Base-by-base conservation (phyloP, 2,329 filamentous ascomycete genomes). In the Alternaria longipes region DNA sequence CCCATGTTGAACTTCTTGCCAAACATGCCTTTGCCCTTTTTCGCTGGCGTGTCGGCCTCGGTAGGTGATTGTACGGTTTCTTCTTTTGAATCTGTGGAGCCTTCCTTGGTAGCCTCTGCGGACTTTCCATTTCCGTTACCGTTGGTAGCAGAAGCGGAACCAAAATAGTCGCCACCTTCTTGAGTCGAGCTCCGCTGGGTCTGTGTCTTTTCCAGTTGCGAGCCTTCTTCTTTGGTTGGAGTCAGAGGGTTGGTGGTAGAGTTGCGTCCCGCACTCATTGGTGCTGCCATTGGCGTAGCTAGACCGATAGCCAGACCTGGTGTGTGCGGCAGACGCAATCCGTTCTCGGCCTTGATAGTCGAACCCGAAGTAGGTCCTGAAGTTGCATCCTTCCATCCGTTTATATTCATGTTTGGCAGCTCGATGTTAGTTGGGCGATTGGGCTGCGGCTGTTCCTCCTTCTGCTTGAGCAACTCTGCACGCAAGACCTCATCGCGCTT, bases 1-100 rank as follows among this genome's bases (percentile, higher is more conserved):
- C 90, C 89, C 82, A 86, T 87, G 49, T 91, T 89, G 78, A 97
- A 94, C 71, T 92, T 92, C 81, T 94, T 95, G 44, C 91, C 89
- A 75, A 97, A 96, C 6, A 92, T 82, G 52, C 83, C 81, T 56
- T 84, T 89, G 67, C 87, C 86, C 60, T 72, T 88, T 81, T 77
- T 90, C 3, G 72, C 67, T 11, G 73, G 72, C 1, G 75, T 74
- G 30, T 74, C 74, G 20, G 67, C 60, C 55, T 73, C 78, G 8
- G 59, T 88, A 81, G 56, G 84, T 80, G 77, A 79, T 4, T 73
- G 64, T 9, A 73, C 57, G 11, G 66, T 57, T 38, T 79, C 77
- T 28, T 73, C 66, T 20, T 70, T 69, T 3, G 73, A 45, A 12
- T 78, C 75, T 12, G 69, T 61, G 3, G 74, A 70, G 12, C 60